phyloP scores from a whole-genome alignment of 257 asterid species.

The Marsdenia floribunda region DNA sequence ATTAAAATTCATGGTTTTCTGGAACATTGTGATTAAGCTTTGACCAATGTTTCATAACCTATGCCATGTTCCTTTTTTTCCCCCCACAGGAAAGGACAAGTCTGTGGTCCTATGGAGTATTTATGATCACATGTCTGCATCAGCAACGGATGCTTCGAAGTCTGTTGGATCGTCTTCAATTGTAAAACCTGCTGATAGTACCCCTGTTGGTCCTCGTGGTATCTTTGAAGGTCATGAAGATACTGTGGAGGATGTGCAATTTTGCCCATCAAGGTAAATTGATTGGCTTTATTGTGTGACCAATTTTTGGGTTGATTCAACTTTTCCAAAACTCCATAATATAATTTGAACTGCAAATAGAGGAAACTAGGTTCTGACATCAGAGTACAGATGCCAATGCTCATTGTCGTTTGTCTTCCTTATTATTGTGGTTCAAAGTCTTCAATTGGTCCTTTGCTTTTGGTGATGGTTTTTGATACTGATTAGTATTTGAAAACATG shows the following conservation, averaged over 20 bases:
- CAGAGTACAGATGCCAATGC: background rate
- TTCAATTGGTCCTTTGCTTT: background rate
- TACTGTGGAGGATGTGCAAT: slow-evolving; percentile 97
- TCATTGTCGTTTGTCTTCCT: background rate
- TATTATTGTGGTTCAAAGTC: background rate
- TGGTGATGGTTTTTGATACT: slow-evolving; percentile 11
- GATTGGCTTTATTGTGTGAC: background rate
- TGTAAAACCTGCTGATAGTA: slow-evolving; percentile 63
- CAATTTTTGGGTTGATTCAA: background rate
- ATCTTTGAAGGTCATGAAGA: slow-evolving; percentile 82
- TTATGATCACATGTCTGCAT: slow-evolving; percentile 84
- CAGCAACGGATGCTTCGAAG: slow-evolving; percentile 58
- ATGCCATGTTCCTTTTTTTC: background rate
- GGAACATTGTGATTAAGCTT: background rate
- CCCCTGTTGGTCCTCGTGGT: slow-evolving; percentile 90
- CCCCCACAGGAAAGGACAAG: slow-evolving; percentile 79
- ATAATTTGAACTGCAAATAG: background rate
- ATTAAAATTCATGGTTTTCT: background rate
- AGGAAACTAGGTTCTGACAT: background rate
- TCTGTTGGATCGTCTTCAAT: slow-evolving; percentile 55
- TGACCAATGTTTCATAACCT: background rate
- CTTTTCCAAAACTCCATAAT: background rate
- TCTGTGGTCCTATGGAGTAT: slow-evolving; percentile 95
- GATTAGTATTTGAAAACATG: slow-evolving; percentile 5
- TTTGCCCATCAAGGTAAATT: slow-evolving; percentile 90